Evolutionary conservation across 2,329 filamentous ascomycete species (phyloP).

Genomic region (Epicoccum nigrum): DNA sequence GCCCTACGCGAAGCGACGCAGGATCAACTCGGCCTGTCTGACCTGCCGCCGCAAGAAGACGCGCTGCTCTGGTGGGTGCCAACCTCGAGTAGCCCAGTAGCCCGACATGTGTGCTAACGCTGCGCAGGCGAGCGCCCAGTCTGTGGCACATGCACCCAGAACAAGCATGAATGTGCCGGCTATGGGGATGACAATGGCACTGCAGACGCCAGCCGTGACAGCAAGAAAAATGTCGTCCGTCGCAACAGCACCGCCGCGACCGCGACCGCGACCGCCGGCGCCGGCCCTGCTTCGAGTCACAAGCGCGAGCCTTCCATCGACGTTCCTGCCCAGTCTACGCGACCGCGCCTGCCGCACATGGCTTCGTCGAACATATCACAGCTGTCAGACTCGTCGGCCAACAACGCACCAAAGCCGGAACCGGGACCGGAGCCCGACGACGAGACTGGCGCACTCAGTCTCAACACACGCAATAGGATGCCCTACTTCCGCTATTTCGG

Average conservation of each 20-base stretch:
- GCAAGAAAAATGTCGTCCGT: constrained; percentile 29
- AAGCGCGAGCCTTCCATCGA: constrained; percentile 30
- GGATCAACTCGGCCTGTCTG: constrained; percentile 53
- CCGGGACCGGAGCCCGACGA: constrained; percentile 28
- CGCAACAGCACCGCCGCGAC: constrained; percentile 25
- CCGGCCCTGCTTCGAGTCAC: constrained; percentile 2
- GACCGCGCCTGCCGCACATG: constrained; percentile 31
- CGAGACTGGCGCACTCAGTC: constrained; percentile 37
- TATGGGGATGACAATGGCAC: constrained; percentile 49
- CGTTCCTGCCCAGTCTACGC: constrained; percentile 26
- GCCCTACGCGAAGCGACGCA: constrained; percentile 50
- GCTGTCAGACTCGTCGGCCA: constrained; percentile 28
- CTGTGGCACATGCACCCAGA: constrained; percentile 55
- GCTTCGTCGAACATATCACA: constrained; percentile 27
- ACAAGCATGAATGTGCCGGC: constrained; percentile 56
- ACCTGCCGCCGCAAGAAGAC: constrained; percentile 59
- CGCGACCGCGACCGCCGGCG: background rate
- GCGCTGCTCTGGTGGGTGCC: constrained; percentile 53
- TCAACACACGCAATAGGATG: constrained; percentile 68
- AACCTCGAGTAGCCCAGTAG: too few relatives aligned
- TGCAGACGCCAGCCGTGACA: constrained; percentile 21
- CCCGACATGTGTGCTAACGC: too few relatives aligned
- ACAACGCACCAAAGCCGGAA: constrained; percentile 29
- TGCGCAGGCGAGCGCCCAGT: constrained; percentile 46
- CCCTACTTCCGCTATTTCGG: constrained; percentile 93